These are phyloP conservation scores for Aureobasidium sp. DNA, from an alignment of 2,329 filamentous ascomycete species.

Conservation along the genomic window DNA sequence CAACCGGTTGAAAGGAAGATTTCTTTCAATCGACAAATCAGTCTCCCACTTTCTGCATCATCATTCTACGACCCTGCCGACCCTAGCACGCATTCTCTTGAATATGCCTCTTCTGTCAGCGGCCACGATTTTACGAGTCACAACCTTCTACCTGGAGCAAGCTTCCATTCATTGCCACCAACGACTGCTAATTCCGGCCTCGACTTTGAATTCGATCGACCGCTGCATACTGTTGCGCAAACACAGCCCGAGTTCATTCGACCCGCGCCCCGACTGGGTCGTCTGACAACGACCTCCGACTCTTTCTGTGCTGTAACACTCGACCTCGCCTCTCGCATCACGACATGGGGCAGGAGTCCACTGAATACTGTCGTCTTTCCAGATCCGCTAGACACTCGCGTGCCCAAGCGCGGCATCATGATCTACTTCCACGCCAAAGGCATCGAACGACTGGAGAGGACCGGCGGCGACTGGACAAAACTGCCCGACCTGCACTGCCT, in stretches of 20 bases:
- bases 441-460: constrained; percentile 50
- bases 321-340: constrained; percentile 58
- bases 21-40: constrained; percentile 38
- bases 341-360: constrained; percentile 69
- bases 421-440: constrained; percentile 66
- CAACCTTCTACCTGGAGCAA: constrained; percentile 21
- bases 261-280: constrained; percentile 49
- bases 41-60: constrained; percentile 37
- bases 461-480: constrained; percentile 48
- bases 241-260: constrained; percentile 28
- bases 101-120: constrained; percentile 41
- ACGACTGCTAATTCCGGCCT: constrained; percentile 9
- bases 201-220: constrained; percentile 6
- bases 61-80: constrained; percentile 40
- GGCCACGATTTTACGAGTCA: constrained; percentile 36
- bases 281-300: constrained; percentile 56
- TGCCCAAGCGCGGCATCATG: constrained; percentile 77
- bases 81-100: constrained; percentile 38
- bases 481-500: constrained; percentile 56
- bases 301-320: constrained; percentile 62
- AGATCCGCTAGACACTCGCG: constrained; percentile 56
- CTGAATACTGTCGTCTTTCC: constrained; percentile 63
- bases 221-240: constrained; percentile 14
- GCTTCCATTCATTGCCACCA: constrained; percentile 16
- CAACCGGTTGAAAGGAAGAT: constrained; percentile 17